These are phyloP conservation scores for Penicillium verhagenii DNA, from an alignment of 495 filamentous ascomycete genomes.

Conservation along the genomic window DNA sequence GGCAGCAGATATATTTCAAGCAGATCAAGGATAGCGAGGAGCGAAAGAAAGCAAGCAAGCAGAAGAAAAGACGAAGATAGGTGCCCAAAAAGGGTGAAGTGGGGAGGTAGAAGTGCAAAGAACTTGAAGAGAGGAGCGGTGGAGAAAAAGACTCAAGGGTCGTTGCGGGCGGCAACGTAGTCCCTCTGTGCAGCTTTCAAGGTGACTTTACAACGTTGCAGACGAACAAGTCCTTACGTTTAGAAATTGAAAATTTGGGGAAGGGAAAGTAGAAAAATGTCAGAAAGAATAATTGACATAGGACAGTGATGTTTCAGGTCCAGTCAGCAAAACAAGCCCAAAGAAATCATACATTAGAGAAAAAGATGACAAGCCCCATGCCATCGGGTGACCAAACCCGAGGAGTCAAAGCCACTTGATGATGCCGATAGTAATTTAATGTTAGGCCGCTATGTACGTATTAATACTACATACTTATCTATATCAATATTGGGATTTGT, in stretches of 20 bases:
- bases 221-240: conserved; percentile 21
- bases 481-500: no score
- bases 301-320: neutral
- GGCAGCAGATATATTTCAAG: conserved; percentile 17
- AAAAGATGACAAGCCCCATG: neutral
- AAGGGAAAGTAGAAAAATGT: neutral
- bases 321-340: neutral
- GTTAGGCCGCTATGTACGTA: no score
- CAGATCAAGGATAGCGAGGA: conserved; percentile 14
- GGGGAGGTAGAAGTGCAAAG: conserved; percentile 39
- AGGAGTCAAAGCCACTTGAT: neutral
- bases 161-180: conserved; percentile 48
- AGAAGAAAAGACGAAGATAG: conserved; percentile 30
- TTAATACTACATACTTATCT: no score
- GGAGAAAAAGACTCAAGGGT: conserved; percentile 24
- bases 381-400: neutral
- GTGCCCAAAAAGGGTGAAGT: conserved; percentile 37
- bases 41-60: conserved; percentile 8
- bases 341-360: neutral
- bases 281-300: neutral
- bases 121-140: conserved; percentile 44
- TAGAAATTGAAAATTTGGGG: neutral
- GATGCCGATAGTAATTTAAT: neutral
- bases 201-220: conserved; percentile 24
- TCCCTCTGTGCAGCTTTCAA: conserved; percentile 30